Conservation (phyloP, 2,329 filamentous ascomycete species). For the Penicillium occitanis region DNA sequence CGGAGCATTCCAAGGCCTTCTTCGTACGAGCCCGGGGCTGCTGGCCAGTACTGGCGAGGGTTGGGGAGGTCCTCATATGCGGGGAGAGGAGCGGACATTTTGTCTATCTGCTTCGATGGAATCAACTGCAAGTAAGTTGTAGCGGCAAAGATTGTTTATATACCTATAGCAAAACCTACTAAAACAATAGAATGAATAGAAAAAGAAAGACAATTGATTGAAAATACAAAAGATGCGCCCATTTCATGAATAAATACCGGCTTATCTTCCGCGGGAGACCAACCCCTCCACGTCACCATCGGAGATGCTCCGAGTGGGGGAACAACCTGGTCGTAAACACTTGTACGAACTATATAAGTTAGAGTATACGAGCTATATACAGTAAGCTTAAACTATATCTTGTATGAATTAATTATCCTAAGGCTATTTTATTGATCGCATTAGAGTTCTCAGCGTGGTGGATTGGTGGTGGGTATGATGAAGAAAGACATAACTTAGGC, state of each 20-base stretch:
- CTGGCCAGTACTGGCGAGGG: slow-evolving; percentile 52
- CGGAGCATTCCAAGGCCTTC: slow-evolving; percentile 57
- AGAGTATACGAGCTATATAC: background rate
- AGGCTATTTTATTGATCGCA: background rate
- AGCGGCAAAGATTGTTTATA: background rate
- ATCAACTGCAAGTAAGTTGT: background rate
- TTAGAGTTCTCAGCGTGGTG: background rate
- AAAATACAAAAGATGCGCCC: background rate
- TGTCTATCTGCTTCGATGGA: background rate
- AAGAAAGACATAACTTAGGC: background rate
- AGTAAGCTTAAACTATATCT: background rate
- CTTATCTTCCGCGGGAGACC: background rate
- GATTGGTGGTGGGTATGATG: background rate
- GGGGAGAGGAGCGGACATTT: slow-evolving; percentile 25
- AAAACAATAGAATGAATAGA: background rate
- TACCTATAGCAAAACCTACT: background rate
- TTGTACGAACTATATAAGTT: background rate
- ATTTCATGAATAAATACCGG: background rate
- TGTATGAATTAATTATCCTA: background rate
- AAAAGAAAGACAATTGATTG: background rate
- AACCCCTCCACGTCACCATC: background rate
- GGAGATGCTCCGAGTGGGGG: slow-evolving; percentile 21
- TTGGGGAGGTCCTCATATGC: slow-evolving; percentile 48
- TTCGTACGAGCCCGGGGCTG: slow-evolving; percentile 46
- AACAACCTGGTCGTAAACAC: background rate